These are phyloP conservation scores for Fimicolochytrium jonesii DNA, from an alignment of 192 early-diverging fungal genomes.

Conservation along the genomic window DNA sequence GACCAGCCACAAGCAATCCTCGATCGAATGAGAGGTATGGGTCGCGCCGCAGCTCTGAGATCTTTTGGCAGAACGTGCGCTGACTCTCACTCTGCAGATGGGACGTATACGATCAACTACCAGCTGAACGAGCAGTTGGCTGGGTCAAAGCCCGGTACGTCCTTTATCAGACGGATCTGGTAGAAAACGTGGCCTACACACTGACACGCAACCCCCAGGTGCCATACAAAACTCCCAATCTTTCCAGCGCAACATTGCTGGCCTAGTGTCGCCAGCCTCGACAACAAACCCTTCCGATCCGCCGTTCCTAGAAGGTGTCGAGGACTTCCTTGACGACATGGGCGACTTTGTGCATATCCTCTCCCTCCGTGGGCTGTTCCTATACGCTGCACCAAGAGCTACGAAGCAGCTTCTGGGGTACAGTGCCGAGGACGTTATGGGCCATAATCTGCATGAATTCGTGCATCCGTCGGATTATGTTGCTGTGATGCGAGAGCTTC, in stretches of 20 bases:
- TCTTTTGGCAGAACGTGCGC: background rate
- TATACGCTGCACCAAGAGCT: slow-evolving; percentile 50
- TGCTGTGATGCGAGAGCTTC: slow-evolving; percentile 64
- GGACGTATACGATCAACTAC: slow-evolving; percentile 53
- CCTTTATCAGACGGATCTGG: too few relatives aligned
- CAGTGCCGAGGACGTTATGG: slow-evolving; percentile 52
- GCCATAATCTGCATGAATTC: slow-evolving; percentile 50
- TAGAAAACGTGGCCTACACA: too few relatives aligned
- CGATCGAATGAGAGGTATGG: slow-evolving; percentile 51
- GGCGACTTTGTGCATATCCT: slow-evolving; percentile 64
- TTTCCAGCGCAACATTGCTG: too few relatives aligned
- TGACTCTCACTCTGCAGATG: too few relatives aligned
- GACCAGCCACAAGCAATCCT: slow-evolving; percentile 68
- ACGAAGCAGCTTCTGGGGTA: slow-evolving; percentile 50
- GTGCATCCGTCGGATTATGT: slow-evolving; percentile 65
- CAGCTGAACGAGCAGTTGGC: slow-evolving; percentile 17
- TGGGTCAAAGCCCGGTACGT: background rate
- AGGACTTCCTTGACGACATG: slow-evolving; percentile 45
- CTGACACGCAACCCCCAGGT: too few relatives aligned
- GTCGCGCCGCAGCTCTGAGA: slow-evolving; percentile 2
- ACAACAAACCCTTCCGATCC: too few relatives aligned
- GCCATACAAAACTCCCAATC: too few relatives aligned
- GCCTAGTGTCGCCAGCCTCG: too few relatives aligned
- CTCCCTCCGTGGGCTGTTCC: slow-evolving; percentile 62
- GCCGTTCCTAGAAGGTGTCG: slow-evolving; percentile 5